These are phyloP conservation scores for Tephrocybe sp. DNA, from an alignment of 768 basidiomycete genomes.

Conservation along the genomic window DNA sequence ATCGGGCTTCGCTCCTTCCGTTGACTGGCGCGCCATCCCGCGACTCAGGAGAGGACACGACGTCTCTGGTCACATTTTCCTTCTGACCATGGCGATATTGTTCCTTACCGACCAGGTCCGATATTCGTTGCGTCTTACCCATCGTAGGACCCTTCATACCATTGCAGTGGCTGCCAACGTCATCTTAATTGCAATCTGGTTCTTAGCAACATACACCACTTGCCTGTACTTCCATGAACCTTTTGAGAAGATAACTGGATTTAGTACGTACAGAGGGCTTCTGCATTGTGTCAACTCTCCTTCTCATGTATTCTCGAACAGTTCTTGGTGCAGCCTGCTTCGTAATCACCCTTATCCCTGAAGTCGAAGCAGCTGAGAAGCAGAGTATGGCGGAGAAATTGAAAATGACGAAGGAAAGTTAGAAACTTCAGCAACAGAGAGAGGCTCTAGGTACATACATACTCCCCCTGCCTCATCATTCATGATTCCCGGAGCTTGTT, in stretches of 20 bases:
- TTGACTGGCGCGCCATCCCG: slow-evolving; percentile 51
- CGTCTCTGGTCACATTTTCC: slow-evolving; percentile 91
- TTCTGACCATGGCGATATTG: slow-evolving; percentile 76
- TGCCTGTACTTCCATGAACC: slow-evolving; percentile 91
- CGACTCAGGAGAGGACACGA: slow-evolving; percentile 83
- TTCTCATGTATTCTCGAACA: background rate
- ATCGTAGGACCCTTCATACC: slow-evolving; percentile 45
- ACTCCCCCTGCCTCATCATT: background rate
- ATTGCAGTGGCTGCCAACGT: slow-evolving; percentile 47
- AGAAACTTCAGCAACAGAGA: background rate
- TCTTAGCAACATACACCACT: slow-evolving; percentile 78
- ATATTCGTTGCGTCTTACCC: slow-evolving; percentile 42
- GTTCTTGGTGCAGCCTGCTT: slow-evolving; percentile 22
- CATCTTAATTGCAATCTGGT: slow-evolving; percentile 58
- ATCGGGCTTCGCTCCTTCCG: slow-evolving; percentile 35
- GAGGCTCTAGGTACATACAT: background rate
- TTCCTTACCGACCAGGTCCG: slow-evolving; percentile 79
- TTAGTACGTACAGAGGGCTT: slow-evolving; percentile 50
- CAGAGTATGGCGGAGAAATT: slow-evolving; percentile 2
- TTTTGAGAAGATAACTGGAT: slow-evolving; percentile 84
- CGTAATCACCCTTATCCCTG: slow-evolving; percentile 16
- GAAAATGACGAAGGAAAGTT: background rate
- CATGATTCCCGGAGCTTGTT: background rate
- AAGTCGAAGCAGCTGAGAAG: slow-evolving; percentile 7
- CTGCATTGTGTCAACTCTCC: background rate